phyloP scores from a whole-genome alignment of 306 rosid species.

The Begonia loranthoides region DNA sequence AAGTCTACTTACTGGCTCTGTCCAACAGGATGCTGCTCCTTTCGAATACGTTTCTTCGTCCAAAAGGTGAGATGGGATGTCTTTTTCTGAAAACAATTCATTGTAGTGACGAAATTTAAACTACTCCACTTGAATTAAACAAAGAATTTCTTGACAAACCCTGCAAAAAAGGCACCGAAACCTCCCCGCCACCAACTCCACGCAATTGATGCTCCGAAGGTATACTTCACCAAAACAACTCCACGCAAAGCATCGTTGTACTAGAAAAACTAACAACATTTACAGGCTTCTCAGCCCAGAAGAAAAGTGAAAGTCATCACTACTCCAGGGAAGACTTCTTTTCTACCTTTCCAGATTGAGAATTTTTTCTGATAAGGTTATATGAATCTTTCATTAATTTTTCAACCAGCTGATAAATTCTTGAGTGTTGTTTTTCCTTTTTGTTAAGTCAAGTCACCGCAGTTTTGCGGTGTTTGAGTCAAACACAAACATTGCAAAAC shows the following conservation, averaged over 20 bases:
- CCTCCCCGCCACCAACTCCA: conserved; percentile 98
- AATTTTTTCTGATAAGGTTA: conserved; percentile 10
- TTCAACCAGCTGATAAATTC: conserved; percentile 19
- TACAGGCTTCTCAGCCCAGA: no score
- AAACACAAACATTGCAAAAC: no score
- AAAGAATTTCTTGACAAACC: conserved; percentile 28
- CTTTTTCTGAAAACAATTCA: conserved; percentile 51
- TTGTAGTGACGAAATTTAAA: conserved; percentile 3
- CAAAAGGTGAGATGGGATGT: conserved; percentile 53
- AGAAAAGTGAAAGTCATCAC: no score
- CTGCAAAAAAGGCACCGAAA: conserved; percentile 80
- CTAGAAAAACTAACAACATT: no score
- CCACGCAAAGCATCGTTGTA: no score
- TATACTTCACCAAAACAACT: no score
- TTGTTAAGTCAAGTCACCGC: no score
- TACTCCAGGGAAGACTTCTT: conserved; percentile 16
- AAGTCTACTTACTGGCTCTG: conserved; percentile 34
- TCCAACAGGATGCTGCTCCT: conserved; percentile 67
- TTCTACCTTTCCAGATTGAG: conserved; percentile 8
- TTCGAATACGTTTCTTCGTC: conserved; percentile 50
- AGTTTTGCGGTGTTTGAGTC: no score
- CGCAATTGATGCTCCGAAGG: no score
- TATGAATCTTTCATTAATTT: conserved; percentile 30
- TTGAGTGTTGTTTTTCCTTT: no score
- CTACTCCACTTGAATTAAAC: neutral